These are phyloP conservation scores for Eucalyptus polybractea DNA, from an alignment of 345 rosid genomes.

Conservation along the genomic window DNA sequence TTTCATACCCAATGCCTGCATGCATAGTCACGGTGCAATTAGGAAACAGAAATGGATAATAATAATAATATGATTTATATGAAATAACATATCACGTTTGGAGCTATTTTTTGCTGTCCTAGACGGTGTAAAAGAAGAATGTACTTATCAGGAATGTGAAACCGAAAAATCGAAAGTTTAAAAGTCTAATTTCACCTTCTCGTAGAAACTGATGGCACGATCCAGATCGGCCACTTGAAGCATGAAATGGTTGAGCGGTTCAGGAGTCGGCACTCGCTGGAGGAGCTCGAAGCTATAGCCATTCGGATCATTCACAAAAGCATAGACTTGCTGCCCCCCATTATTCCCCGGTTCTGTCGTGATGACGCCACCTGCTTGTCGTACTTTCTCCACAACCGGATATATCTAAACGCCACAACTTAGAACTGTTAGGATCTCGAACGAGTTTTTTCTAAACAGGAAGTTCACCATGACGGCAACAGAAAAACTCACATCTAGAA, in stretches of 20 bases:
- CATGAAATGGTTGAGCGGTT: slow-evolving; percentile 36
- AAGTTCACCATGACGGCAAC: not conserved
- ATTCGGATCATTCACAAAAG: slow-evolving; percentile 34
- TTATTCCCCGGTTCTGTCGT: slow-evolving; percentile 29
- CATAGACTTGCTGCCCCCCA: slow-evolving; percentile 19
- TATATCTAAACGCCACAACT: slow-evolving; percentile 1
- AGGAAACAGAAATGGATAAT: not conserved
- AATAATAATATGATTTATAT: not conserved
- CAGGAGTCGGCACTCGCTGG: slow-evolving; percentile 23
- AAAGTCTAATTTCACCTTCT: slow-evolving; percentile 8
- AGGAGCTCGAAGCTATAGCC: slow-evolving; percentile 35
- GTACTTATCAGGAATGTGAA: not conserved
- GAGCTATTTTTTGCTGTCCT: not conserved
- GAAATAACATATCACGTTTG: not conserved
- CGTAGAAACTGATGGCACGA: slow-evolving; percentile 26
- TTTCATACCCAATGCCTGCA: slow-evolving; percentile 36
- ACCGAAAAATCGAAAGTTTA: not conserved
- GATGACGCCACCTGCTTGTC: slow-evolving; percentile 17
- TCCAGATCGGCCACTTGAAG: slow-evolving; percentile 29
- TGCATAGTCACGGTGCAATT: not conserved
- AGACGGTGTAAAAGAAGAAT: not conserved
- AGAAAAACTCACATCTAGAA: slow-evolving; percentile 11
- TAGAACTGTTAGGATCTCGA: not conserved
- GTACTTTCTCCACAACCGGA: slow-evolving; percentile 12
- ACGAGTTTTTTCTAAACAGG: not conserved